Evolutionary conservation across 768 basidiomycete genomes (phyloP), one percentile per base, ranked within the genome.

Genomic region (Kwoniella shandongensis): DNA sequence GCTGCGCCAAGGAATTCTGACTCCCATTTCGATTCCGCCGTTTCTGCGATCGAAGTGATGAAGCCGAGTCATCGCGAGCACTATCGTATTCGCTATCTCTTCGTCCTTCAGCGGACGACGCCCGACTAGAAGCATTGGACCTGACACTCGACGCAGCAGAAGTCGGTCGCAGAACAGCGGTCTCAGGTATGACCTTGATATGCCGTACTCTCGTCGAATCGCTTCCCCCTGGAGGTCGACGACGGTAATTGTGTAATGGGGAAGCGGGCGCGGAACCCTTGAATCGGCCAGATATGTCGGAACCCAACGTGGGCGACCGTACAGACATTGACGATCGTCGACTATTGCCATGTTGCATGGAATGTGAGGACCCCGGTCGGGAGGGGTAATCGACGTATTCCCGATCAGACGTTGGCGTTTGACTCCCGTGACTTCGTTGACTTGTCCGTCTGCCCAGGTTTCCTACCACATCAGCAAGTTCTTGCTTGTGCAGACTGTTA

Each of bases 331-430:
- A 84, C 78, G 81, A 53, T 51, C 64, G 45, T n/a, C 59, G 59
- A 44, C 54, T 45, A 29, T 56, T 49, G n/a, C 45, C 58, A 83
- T 83, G 51, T 57, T 74, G 77, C 81, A 87, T 82, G 64, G 89
- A 92, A n/a, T 82, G 85, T n/a, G 89, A 81, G 0, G 91, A 92
- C 0, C 88, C 88, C 1, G 91, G 89, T 23, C 90, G 80, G 0
- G 90, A 93, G 2, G 62, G 51, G 40, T 51, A 46, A 26, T 61
- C 56, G n/a, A 62, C 46, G 47, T 57, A 62, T 15, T 70, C 72
- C 44, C 82, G 81, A 63, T 96, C 92, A 26, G 90, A 91, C 49
- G 88, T 91, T 0, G 91, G 92, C 0, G 92, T 93, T 52, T 87
- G 87, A 63, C 88, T 89, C 11, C 84, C 81, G 18, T 89, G 82